Conservation (phyloP, 2,329 filamentous ascomycete genomes). For the Colletotrichum sp. region DNA sequence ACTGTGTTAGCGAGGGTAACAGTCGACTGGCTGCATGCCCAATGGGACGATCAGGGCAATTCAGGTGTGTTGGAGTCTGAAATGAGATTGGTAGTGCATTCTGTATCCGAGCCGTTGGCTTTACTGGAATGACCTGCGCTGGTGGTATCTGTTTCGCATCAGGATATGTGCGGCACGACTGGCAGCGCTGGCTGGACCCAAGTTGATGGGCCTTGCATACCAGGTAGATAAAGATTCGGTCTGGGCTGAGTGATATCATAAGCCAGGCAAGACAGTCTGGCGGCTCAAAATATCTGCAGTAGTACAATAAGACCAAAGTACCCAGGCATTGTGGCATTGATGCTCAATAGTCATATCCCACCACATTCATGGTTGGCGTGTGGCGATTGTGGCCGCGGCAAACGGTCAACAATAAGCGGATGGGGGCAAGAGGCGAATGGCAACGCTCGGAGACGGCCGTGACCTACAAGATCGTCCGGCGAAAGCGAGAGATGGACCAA, state of each 20-base stretch:
- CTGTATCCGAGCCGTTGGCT: not conserved
- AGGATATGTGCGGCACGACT: not conserved
- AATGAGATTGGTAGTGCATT: not conserved
- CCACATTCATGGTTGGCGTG: not conserved
- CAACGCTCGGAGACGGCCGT: not conserved
- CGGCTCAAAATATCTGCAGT: not conserved
- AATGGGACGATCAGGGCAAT: not conserved
- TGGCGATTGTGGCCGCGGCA: not conserved
- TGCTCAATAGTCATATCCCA: not conserved
- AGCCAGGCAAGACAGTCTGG: not conserved
- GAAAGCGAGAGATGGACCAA: not conserved
- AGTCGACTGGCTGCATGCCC: not conserved
- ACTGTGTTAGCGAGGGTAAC: not conserved
- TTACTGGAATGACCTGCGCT: not conserved
- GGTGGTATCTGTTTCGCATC: not conserved
- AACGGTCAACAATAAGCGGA: not conserved
- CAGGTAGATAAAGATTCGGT: not conserved
- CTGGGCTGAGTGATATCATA: not conserved
- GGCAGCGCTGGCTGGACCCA: not conserved
- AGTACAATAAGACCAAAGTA: not conserved
- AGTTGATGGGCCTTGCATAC: not conserved
- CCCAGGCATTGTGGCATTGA: not conserved
- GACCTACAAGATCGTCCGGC: not conserved
- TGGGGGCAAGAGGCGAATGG: not conserved
- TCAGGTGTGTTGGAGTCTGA: not conserved